Evolutionary conservation across 345 rosid species (phyloP), one percentile per base, ranked within the genome.

Genomic region (Brassica carinata): DNA sequence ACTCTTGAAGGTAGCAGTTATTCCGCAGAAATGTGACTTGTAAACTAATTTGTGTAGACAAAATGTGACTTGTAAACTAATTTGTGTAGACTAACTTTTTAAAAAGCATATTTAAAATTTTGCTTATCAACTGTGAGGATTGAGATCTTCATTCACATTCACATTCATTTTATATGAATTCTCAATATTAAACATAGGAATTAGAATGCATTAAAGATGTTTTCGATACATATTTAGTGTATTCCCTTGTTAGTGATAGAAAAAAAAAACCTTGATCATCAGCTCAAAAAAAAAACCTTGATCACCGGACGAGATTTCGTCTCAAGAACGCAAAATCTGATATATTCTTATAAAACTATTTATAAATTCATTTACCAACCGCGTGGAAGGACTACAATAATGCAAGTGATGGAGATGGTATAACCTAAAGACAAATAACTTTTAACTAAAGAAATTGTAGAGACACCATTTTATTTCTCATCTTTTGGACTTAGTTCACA

Each of bases 401-500:
- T 79, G 43, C 57, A 79, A 73, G 78, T 73, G 69, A 73, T 67
- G 74, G 74, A 73, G 69, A 67, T 73, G 53, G 78, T 79, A 14
- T 73, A 79, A 79, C 78, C 57, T 79, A 79, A 79, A 40, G 77
- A 66, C 51, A 40, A 57, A 66, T 72, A 38, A 66, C 68, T 72
- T 72, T 67, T 43, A 67, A 11, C 74, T 79, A 57, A 72, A 66
- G 62, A 64, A 65, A 65, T 72, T 72, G 61, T 72, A 38, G 7
- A 78, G 27, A 27, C 82, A 73, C 73, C 77, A 79, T 53, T 68
- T 72, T 67, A 48, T 18, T 40, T 19, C 13, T 27, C 18, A 73
- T 38, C 4, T 38, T 67, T 73, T 67, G 55, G 51, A 67, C 55
- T 72, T 57, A 3, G 51, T 15, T 18, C 17, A 67, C 51, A 73